phyloP scores from a whole-genome alignment of 2,329 filamentous ascomycete species.

The Teratosphaeria epicoccoides region DNA sequence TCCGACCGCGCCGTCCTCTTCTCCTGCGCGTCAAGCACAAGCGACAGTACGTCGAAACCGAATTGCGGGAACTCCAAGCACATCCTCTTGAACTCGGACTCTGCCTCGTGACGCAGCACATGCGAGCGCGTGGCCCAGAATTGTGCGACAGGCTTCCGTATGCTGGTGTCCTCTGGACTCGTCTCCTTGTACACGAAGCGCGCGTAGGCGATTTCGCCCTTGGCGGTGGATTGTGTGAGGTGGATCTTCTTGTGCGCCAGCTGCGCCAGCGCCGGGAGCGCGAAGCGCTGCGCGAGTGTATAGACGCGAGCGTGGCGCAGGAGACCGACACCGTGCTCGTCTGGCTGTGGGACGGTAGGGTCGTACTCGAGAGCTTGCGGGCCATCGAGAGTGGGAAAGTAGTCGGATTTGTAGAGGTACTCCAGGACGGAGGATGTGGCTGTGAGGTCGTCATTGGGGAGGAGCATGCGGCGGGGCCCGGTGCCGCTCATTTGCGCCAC shows the following conservation, averaged over 20 bases:
- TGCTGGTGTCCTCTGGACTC: slow-evolving; percentile 54
- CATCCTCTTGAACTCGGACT: slow-evolving; percentile 71
- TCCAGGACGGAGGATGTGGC: slow-evolving; percentile 71
- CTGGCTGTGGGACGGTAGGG: slow-evolving; percentile 52
- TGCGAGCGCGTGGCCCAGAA: slow-evolving; percentile 81
- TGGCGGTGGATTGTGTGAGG: slow-evolving; percentile 75
- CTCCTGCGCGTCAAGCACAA: slow-evolving; percentile 44
- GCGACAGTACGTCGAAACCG: slow-evolving; percentile 77
- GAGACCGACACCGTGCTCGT: slow-evolving; percentile 71
- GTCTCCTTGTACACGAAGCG: slow-evolving; percentile 82
- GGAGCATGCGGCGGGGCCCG: slow-evolving; percentile 53
- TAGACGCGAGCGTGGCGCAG: slow-evolving; percentile 84
- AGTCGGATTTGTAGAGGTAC: slow-evolving; percentile 75
- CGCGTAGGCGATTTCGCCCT: slow-evolving; percentile 84
- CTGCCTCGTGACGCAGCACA: slow-evolving; percentile 73
- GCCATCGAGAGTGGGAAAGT: slow-evolving; percentile 61
- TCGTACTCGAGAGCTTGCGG: slow-evolving; percentile 57
- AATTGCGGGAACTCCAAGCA: slow-evolving; percentile 88
- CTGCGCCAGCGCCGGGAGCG: slow-evolving; percentile 53
- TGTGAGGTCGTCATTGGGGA: slow-evolving; percentile 57
- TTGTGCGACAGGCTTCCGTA: slow-evolving; percentile 73
- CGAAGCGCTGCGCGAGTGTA: slow-evolving; percentile 73
- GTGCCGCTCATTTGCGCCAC: slow-evolving; percentile 48
- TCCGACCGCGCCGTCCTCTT: slow-evolving; percentile 31
- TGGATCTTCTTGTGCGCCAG: slow-evolving; percentile 85